Conservation (phyloP, 2,329 filamentous ascomycete genomes). For the Curvularia spicifera region DNA sequence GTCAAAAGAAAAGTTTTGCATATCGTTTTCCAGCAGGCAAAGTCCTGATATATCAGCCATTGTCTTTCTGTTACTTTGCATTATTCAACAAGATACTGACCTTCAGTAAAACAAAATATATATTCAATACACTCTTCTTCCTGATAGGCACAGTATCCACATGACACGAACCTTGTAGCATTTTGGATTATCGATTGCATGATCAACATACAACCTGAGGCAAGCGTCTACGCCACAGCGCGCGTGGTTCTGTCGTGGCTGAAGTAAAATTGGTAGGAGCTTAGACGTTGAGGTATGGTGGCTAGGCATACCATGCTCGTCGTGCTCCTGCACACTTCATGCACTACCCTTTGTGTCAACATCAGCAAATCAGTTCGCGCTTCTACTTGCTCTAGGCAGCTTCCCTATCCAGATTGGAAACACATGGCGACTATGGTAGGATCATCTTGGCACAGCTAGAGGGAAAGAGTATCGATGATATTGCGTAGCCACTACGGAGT, state of each 20-base stretch:
- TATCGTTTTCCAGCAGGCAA: neutral
- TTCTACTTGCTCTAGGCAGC: neutral
- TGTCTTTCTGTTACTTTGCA: constrained; percentile 1
- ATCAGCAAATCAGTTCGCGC: neutral
- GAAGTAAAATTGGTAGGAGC: constrained; percentile 2
- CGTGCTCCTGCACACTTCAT: constrained; percentile 7
- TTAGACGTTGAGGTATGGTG: constrained; percentile 29
- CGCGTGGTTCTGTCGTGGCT: constrained; percentile 10
- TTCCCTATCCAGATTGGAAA: neutral
- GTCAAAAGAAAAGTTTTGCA: constrained; percentile 13
- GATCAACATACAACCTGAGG: constrained; percentile 26
- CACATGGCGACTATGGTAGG: neutral
- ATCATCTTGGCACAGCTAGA: neutral
- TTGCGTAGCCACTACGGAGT: neutral
- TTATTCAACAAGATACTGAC: constrained; percentile 39
- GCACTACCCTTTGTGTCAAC: constrained; percentile 5
- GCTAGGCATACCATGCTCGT: constrained; percentile 1
- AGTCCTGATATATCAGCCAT: constrained; percentile 4
- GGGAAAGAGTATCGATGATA: neutral
- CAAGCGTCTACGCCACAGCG: constrained; percentile 16
- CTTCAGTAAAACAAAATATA: constrained; percentile 15
- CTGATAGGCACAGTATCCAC: constrained; percentile 13
- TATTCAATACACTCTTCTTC: constrained; percentile 22
- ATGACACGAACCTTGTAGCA: constrained; percentile 22
- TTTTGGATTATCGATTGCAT: constrained; percentile 23